Evolutionary conservation across 164 flowering plant genomes (phyloP), one percentile per base, ranked within the genome.

Genomic region (Paratinospora sagittata): DNA sequence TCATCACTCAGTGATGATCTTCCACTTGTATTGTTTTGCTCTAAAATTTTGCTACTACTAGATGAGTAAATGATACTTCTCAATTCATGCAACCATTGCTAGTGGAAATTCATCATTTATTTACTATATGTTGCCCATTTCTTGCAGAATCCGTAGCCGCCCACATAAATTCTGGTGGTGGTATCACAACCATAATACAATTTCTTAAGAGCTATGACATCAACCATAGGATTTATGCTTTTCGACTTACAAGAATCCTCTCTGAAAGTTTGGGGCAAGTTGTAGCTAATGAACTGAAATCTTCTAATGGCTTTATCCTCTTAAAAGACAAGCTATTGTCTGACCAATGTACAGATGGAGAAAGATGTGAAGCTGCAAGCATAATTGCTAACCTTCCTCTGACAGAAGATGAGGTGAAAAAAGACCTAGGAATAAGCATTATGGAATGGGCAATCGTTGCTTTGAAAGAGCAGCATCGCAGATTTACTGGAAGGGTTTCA

Each of bases 351-450:
- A 73, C 81, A 26, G 78, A 72, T 41, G 69, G 75, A 26, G 89
- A 83, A 78, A 79, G 80, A 73, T 82, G 84, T 30, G 84, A 84
- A 72, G 81, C 86, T 61, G 89, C 87, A 19, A 77, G 82, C 74
- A 80, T 85, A 70, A 87, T 87, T 66, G 83, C 88, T 17, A 87
- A 85, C 66, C 80, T 87, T 14, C 81, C 85, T 23, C 70, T 87
- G 21, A 71, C 85, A 24, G 83, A 77, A 37, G 74, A 82, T 39
- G 88, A 87, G 64, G 84, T 85, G 61, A 83, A 80, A 75, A 73
- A 74, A 67, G 68, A 81, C 21, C 63, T 87, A 12, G 89, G 79
- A 57, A 71, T 75, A 26, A 67, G 66, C 76, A 77, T 87, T 67
- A 39, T 87, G 23, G 39, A 67, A 68, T 84, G 87, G 87, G 75